phyloP scores from a whole-genome alignment of 306 rosid genomes.

The Corylus heterophylla region DNA sequence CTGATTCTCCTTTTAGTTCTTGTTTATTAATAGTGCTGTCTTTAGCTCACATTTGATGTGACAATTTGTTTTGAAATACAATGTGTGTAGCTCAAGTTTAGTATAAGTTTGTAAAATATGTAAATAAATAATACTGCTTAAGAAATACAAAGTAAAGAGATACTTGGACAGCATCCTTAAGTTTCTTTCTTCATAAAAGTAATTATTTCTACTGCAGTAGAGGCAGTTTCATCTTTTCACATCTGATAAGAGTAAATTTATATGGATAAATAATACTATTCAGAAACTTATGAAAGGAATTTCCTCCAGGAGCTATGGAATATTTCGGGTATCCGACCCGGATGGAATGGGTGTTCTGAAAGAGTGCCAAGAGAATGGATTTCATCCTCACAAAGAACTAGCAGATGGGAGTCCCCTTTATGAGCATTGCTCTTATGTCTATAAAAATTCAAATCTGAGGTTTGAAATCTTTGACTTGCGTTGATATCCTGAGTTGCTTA shows the following conservation, averaged over 20 bases:
- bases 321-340: slow-evolving; percentile 71
- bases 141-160: background rate
- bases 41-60: background rate
- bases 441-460: slow-evolving; percentile 70
- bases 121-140: background rate
- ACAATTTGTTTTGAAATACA: no score
- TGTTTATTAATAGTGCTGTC: background rate
- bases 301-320: slow-evolving; percentile 58
- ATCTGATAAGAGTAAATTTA: background rate
- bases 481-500: slow-evolving; percentile 21
- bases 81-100: background rate
- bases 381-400: slow-evolving; percentile 68
- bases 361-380: slow-evolving; percentile 59
- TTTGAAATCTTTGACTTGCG: slow-evolving; percentile 83
- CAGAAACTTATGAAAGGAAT: background rate
- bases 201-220: background rate
- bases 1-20: background rate
- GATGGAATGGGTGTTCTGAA: slow-evolving; percentile 65
- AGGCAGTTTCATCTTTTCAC: background rate
- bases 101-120: background rate
- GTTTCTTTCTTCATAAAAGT: background rate
- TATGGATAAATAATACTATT: background rate
- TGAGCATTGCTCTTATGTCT: slow-evolving; percentile 68
- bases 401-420: slow-evolving; percentile 60
- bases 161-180: background rate